Base-by-base conservation (phyloP, 768 basidiomycete genomes). In the Lactifluus rugatus region DNA sequence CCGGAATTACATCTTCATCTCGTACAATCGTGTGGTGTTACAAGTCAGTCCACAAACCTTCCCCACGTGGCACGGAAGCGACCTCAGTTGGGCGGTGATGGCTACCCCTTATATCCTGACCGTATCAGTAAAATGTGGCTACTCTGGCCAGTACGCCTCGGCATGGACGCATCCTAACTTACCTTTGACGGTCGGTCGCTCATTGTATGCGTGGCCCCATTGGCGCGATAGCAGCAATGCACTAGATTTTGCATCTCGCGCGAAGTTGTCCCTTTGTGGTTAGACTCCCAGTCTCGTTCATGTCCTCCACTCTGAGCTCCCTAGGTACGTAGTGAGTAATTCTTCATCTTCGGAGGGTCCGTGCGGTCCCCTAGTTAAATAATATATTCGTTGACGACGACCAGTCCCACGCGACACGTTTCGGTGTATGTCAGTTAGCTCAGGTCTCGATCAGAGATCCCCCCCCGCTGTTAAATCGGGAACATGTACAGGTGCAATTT, bases 111-210 rank as follows among this genome's bases (percentile, higher is more conserved):
- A 87, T 86, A 82, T 82, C 81, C 16, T 89, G n/a, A n/a, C n/a
- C n/a, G 85, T 70, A 84, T 92, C 70, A 83, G 81, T 72, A n/a
- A n/a, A 89, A 89, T 72, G 82, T 84, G 80, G 83, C 82, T 25
- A 87, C 85, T 4, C 77, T 89, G 61, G 74, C 87, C 67, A 82
- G 78, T 82, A 74, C 55, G 78, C 69, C 60, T 41, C 36, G 42
- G 10, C 36, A 14, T 13, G 28, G 23, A 48, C 31, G 10, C 28
- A 10, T 34, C 47, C 59, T 58, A n/a, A 23, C 39, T 31, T 13
- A 13, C 34, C 34, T 10, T 10, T 45, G 56, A 56, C 61, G 34
- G 5, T n/a, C n/a, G 37, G 16, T 25, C 25, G 17, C 56, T 64
- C 47, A 52, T 54, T 47, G 37, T 41, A 21, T 37, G 5, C 21